Conservation (phyloP, 768 basidiomycete genomes). For the Phylloporus sp. region DNA sequence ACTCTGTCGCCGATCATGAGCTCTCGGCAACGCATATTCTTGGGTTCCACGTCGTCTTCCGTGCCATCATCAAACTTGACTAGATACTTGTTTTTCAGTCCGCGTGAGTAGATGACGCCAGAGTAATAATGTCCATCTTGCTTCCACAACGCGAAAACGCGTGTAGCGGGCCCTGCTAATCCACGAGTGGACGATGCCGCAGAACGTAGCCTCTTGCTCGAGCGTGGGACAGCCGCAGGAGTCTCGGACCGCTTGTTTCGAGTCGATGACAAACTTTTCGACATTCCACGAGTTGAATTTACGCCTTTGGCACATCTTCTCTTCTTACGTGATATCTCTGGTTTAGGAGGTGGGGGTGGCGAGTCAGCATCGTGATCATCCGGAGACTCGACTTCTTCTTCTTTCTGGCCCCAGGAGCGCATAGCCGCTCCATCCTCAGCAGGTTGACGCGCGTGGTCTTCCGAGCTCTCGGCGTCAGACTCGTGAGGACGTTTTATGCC, state of each 20-base stretch:
- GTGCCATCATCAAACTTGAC: constrained; percentile 68
- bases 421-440: constrained; percentile 28
- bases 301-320: constrained; percentile 38
- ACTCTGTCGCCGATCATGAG: constrained; percentile 56
- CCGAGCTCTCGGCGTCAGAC: constrained; percentile 26
- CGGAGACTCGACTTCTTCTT: constrained; percentile 37
- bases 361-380: constrained; percentile 37
- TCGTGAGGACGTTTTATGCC: constrained; percentile 19
- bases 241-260: constrained; percentile 25
- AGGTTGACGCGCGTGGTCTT: constrained; percentile 10
- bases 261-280: constrained; percentile 25
- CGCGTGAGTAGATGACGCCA: constrained; percentile 46
- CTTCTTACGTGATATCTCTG: constrained; percentile 37
- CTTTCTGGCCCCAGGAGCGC: constrained; percentile 21
- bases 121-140: constrained; percentile 55
- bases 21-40: constrained; percentile 49
- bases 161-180: constrained; percentile 35
- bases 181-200: constrained; percentile 25
- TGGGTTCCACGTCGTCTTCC: constrained; percentile 41
- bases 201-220: constrained; percentile 39
- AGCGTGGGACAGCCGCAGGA: constrained; percentile 30
- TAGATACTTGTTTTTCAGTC: constrained; percentile 32
- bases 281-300: constrained; percentile 19
- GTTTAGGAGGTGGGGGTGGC: constrained; percentile 24
- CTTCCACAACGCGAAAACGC: constrained; percentile 70